Evolutionary conservation across 257 asterid species (phyloP).

Genomic region (Cynanchum wilfordii): DNA sequence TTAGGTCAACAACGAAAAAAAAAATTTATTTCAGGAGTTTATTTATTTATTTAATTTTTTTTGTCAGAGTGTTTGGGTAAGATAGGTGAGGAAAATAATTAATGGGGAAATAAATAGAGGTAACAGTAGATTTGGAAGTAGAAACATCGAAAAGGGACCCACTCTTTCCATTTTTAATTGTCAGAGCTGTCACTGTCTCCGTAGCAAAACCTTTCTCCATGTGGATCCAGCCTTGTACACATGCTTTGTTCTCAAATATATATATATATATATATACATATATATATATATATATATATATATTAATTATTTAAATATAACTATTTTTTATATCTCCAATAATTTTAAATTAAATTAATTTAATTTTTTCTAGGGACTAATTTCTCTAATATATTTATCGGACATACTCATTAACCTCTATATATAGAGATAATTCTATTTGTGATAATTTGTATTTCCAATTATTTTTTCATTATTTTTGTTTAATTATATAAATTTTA

Average conservation of each 20-base stretch:
- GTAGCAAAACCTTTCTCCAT: slow-evolving; percentile 21
- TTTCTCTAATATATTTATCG: too few relatives aligned
- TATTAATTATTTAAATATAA: too few relatives aligned
- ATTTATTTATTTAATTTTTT: background rate
- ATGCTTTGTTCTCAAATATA: slow-evolving; percentile 18
- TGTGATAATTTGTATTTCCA: too few relatives aligned
- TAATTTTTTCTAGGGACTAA: too few relatives aligned
- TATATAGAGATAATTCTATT: too few relatives aligned
- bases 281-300: too few relatives aligned
- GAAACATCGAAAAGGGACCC: slow-evolving; percentile 30
- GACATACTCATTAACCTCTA: too few relatives aligned
- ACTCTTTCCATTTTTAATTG: slow-evolving; percentile 9
- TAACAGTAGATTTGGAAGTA: background rate
- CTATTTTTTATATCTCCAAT: too few relatives aligned
- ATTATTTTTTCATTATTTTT: too few relatives aligned
- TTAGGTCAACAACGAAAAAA: background rate
- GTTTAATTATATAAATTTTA: too few relatives aligned
- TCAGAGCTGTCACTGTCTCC: slow-evolving; percentile 13
- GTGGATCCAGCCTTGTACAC: slow-evolving; percentile 39
- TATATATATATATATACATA: too few relatives aligned
- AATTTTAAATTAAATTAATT: too few relatives aligned
- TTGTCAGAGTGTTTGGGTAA: background rate
- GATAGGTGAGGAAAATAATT: slow-evolving; percentile 4
- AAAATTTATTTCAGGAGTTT: background rate
- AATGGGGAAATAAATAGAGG: slow-evolving; percentile 10